Evolutionary conservation across 495 filamentous ascomycete genomes (phyloP).

Genomic region (Tuber microsphaerosporum): DNA sequence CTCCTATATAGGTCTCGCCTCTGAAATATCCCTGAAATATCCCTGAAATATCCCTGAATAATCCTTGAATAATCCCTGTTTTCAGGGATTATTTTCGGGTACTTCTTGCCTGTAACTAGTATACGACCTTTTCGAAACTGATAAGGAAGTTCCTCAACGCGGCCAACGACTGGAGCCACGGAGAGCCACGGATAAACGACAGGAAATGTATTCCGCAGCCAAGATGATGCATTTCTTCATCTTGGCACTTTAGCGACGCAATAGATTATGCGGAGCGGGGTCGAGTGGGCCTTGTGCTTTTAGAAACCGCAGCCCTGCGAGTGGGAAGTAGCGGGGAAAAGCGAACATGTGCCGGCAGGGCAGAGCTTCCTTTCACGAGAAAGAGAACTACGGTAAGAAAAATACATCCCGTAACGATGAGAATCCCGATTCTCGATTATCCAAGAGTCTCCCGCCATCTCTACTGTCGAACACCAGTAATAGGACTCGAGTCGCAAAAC

Average conservation of each 20-base stretch:
- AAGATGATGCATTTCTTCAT: not conserved
- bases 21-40: too few relatives aligned
- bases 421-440: not conserved
- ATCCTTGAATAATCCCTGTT: too few relatives aligned
- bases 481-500: not conserved
- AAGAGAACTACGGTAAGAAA: not conserved
- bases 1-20: too few relatives aligned
- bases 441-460: not conserved
- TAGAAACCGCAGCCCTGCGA: not conserved
- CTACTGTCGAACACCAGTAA: not conserved
- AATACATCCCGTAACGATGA: not conserved
- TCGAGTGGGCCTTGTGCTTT: not conserved
- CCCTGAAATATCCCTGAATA: too few relatives aligned
- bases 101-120: too few relatives aligned
- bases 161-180: conserved; percentile 4
- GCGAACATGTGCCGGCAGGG: not conserved
- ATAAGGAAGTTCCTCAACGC: not conserved
- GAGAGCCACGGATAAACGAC: not conserved
- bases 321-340: not conserved
- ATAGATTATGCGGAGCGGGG: not conserved
- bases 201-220: not conserved
- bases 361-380: not conserved
- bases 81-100: too few relatives aligned
- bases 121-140: too few relatives aligned
- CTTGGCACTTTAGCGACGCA: not conserved